phyloP scores from a whole-genome alignment of 2,329 filamentous ascomycete species.

The Aureobasidium lini region DNA sequence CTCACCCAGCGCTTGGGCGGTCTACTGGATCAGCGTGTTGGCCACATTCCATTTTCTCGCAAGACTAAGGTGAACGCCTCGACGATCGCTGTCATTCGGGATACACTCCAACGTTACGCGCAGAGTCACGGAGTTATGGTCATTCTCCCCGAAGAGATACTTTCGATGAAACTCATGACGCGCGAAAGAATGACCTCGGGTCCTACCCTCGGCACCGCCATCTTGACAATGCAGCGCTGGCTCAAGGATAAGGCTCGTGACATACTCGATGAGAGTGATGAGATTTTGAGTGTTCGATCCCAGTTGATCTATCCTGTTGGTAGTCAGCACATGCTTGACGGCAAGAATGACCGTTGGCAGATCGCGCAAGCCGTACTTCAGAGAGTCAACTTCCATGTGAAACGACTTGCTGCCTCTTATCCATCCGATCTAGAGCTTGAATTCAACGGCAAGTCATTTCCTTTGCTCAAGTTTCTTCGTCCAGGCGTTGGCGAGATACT shows the following conservation, averaged over 20 bases:
- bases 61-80: constrained; percentile 32
- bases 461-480: constrained; percentile 50
- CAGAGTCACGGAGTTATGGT: constrained; percentile 48
- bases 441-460: constrained; percentile 39
- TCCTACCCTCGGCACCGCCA: constrained; percentile 34
- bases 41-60: constrained; percentile 53
- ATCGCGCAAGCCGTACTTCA: constrained; percentile 30
- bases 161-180: constrained; percentile 59
- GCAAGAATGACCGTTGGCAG: constrained; percentile 35
- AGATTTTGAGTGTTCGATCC: constrained; percentile 35
- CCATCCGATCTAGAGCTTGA: constrained; percentile 46
- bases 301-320: constrained; percentile 41
- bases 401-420: constrained; percentile 32
- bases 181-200: constrained; percentile 49
- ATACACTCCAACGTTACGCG: constrained; percentile 37
- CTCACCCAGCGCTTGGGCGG: constrained; percentile 50
- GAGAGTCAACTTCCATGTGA: constrained; percentile 23
- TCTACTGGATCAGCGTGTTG: constrained; percentile 45
- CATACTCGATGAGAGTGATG: constrained; percentile 55
- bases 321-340: constrained; percentile 32
- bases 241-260: constrained; percentile 48
- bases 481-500: constrained; percentile 29
- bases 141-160: constrained; percentile 54
- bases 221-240: constrained; percentile 47
- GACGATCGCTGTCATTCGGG: constrained; percentile 27